Evolutionary conservation across 1,284 basidiomycete species (phyloP).

Genomic region (Nidula niveotomentosa): DNA sequence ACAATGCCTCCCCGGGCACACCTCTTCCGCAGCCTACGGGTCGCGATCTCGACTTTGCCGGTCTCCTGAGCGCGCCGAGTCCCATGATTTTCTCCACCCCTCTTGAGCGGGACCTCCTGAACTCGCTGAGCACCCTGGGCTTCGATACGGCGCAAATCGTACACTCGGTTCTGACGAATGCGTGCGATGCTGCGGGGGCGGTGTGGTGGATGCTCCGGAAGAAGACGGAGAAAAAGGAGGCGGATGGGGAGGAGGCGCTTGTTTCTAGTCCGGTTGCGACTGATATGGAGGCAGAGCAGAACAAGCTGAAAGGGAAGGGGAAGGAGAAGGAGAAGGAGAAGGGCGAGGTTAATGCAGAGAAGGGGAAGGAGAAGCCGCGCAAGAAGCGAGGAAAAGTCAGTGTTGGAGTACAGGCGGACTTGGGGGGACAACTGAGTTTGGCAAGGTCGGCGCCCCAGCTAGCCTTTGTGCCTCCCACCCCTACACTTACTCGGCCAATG

Average conservation of each 20-base stretch:
- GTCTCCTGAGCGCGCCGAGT: constrained; percentile 67
- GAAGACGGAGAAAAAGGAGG: constrained; percentile 66
- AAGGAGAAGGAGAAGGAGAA: constrained; percentile 21
- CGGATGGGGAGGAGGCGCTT: constrained; percentile 42
- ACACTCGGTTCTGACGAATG: constrained; percentile 89
- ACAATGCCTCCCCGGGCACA: constrained; percentile 35
- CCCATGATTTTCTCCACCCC: constrained; percentile 86
- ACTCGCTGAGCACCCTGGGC: constrained; percentile 75
- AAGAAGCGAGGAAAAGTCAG: constrained; percentile 18
- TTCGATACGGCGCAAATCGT: constrained; percentile 95
- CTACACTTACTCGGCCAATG: constrained; percentile 45
- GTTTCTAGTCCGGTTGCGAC: constrained; percentile 27
- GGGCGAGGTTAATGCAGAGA: constrained; percentile 15
- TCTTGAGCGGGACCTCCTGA: constrained; percentile 80
- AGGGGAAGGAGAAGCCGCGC: constrained; percentile 29
- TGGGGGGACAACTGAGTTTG: constrained; percentile 16
- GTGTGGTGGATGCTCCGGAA: constrained; percentile 96
- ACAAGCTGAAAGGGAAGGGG: constrained; percentile 10
- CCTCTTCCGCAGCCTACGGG: constrained; percentile 37
- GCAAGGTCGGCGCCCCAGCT: constrained; percentile 52
- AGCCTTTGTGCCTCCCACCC: constrained; percentile 73
- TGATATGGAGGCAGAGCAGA: constrained; percentile 13
- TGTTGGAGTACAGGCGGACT: constrained; percentile 38
- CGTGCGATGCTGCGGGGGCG: constrained; percentile 91
- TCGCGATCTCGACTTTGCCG: constrained; percentile 63